phyloP scores from a whole-genome alignment of 148 eudicot species.

The Salicornia ramosissima region DNA sequence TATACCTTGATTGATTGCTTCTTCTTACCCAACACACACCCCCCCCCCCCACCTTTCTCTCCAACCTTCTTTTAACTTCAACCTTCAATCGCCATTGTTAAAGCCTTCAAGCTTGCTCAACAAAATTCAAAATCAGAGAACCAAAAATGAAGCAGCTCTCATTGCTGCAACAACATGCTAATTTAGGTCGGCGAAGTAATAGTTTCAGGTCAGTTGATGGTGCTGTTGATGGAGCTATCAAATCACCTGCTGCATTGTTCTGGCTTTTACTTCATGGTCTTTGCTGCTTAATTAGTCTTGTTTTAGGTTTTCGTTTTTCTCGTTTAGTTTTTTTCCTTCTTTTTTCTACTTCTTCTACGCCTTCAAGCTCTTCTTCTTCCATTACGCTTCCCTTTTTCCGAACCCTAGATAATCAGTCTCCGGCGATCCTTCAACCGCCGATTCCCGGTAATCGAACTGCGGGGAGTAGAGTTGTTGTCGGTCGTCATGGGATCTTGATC shows the following conservation, averaged over 20 bases:
- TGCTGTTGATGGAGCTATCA: constrained; percentile 29
- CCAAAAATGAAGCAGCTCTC: constrained; percentile 61
- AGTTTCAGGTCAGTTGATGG: constrained; percentile 37
- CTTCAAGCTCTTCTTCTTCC: constrained; percentile 20
- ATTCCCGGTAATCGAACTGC: constrained; percentile 31
- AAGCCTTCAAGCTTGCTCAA: background rate
- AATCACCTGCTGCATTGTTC: constrained; percentile 59
- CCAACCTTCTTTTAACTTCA: background rate
- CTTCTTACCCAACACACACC: background rate
- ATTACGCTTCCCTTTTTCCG: constrained; percentile 26
- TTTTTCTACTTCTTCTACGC: constrained; percentile 36
- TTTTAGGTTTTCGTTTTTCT: constrained; percentile 88
- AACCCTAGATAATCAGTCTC: constrained; percentile 10
- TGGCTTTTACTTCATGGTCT: constrained; percentile 63
- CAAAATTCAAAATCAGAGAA: background rate
- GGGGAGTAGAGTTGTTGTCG: constrained; percentile 68
- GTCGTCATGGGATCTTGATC: constrained; percentile 83
- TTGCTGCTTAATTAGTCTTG: constrained; percentile 69
- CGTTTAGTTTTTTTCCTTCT: constrained; percentile 65
- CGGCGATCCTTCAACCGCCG: constrained; percentile 20
- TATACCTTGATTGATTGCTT: background rate
- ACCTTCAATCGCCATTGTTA: background rate
- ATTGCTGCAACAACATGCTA: constrained; percentile 44
- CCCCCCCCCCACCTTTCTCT: background rate
- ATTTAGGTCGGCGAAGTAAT: constrained; percentile 62